Evolutionary conservation across 1,284 basidiomycete species (phyloP).

Genomic region (Cystobasidium slooffiae): DNA sequence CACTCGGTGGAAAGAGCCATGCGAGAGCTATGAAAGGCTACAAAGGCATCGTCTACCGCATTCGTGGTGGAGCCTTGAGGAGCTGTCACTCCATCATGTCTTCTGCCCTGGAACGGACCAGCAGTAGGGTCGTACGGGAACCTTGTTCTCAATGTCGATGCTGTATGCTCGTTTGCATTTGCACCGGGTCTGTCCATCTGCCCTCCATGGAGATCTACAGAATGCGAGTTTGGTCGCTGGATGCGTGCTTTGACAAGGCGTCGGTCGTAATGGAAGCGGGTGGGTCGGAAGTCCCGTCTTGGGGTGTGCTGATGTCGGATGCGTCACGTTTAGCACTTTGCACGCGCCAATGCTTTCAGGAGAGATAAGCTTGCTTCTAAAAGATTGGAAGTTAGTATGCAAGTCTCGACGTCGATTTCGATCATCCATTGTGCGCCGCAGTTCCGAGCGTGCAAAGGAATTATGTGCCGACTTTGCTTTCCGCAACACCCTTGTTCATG

Average conservation of each 20-base stretch:
- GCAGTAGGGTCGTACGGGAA: not conserved
- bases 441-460: too few species aligned
- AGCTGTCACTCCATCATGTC: not conserved
- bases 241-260: not conserved
- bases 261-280: not conserved
- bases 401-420: too few species aligned
- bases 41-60: not conserved
- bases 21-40: not conserved
- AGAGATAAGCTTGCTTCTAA: too few species aligned
- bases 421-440: too few species aligned
- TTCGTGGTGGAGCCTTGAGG: too few species aligned
- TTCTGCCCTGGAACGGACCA: not conserved
- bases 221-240: not conserved
- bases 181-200: slow-evolving; percentile 11
- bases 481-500: too few species aligned
- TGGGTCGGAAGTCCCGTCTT: not conserved
- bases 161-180: slow-evolving; percentile 1
- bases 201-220: slow-evolving; percentile 1
- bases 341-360: too few species aligned
- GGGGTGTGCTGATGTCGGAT: too few species aligned
- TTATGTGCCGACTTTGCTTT: too few species aligned
- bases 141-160: not conserved
- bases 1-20: not conserved
- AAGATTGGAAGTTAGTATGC: too few species aligned
- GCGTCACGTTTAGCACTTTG: too few species aligned